phyloP scores from a whole-genome alignment of 169 alveolate species.

The Perkinsus olseni region DNA sequence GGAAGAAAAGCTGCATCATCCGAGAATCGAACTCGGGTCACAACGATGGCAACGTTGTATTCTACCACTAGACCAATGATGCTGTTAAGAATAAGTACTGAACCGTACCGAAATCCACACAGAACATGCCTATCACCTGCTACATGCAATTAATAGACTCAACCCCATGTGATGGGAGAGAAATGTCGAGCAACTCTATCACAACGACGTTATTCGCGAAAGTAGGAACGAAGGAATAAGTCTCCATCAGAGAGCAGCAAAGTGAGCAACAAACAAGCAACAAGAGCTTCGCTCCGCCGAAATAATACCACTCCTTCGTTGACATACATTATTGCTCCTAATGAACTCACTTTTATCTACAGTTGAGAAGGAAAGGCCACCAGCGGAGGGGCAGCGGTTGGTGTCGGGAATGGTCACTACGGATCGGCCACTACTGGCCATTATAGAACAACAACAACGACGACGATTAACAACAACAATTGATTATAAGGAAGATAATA shows the following conservation, averaged over 20 bases:
- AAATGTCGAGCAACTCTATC: neutral
- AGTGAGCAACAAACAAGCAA: neutral
- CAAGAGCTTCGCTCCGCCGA: neutral
- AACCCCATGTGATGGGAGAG: neutral
- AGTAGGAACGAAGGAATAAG: neutral
- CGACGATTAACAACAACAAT: too few relatives aligned
- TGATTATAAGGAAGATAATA: too few relatives aligned
- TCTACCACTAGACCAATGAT: conserved; percentile 2
- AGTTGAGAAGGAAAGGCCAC: too few relatives aligned
- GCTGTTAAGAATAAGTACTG: neutral
- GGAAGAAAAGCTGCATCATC: neutral
- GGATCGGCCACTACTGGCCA: neutral
- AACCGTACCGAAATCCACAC: neutral
- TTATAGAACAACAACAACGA: neutral
- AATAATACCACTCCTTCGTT: neutral
- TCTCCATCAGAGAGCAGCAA: neutral
- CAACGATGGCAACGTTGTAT: conserved; percentile 3
- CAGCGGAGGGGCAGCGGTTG: too few relatives aligned
- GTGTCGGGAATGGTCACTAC: neutral
- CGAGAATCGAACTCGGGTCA: conserved; percentile 4
- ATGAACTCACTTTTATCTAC: too few relatives aligned
- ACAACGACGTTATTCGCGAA: neutral
- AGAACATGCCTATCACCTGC: neutral
- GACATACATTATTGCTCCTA: neutral
- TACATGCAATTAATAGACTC: neutral